Evolutionary conservation across 192 early-diverging fungal species (phyloP).

Genomic region (Allomyces arbusculus): DNA sequence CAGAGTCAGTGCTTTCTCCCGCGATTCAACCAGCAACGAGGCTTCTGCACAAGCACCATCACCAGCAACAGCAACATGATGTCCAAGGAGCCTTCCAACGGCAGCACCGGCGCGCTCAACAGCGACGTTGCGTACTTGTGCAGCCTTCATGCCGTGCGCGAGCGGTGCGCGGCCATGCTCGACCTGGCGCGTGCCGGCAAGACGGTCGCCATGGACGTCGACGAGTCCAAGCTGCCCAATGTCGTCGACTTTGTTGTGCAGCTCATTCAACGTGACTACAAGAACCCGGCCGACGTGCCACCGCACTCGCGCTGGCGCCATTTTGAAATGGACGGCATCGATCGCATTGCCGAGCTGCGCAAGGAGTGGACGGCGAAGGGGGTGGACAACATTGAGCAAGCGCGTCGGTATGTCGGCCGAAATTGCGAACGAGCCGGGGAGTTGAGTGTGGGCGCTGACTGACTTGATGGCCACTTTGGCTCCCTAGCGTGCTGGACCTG

Average conservation of each 20-base stretch:
- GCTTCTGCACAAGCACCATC: too few relatives aligned
- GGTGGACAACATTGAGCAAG: constrained; percentile 9
- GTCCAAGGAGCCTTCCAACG: too few relatives aligned
- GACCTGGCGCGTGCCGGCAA: constrained; percentile 26
- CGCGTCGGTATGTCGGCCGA: constrained; percentile 8
- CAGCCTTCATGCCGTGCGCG: constrained; percentile 55
- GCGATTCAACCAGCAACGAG: too few relatives aligned
- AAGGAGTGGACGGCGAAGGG: constrained; percentile 18
- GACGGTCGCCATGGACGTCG: constrained; percentile 51
- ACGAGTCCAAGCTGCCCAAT: constrained; percentile 31
- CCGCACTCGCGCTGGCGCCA: constrained; percentile 77
- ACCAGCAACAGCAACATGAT: too few relatives aligned
- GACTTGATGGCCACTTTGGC: constrained; percentile 2
- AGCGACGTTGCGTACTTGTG: constrained; percentile 17
- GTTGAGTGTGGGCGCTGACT: constrained; percentile 7
- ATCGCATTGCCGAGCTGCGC: constrained; percentile 23
- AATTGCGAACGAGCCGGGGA: constrained; percentile 20
- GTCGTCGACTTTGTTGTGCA: constrained; percentile 46
- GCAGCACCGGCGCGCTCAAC: too few relatives aligned
- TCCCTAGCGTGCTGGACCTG: constrained; percentile 55
- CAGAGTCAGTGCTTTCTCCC: too few relatives aligned
- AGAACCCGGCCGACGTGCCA: constrained; percentile 40
- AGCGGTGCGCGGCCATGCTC: constrained; percentile 39
- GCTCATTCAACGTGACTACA: constrained; percentile 54
- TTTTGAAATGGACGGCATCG: constrained; percentile 37